phyloP scores from a whole-genome alignment of 495 filamentous ascomycete genomes.

The Xylaria palmicola region DNA sequence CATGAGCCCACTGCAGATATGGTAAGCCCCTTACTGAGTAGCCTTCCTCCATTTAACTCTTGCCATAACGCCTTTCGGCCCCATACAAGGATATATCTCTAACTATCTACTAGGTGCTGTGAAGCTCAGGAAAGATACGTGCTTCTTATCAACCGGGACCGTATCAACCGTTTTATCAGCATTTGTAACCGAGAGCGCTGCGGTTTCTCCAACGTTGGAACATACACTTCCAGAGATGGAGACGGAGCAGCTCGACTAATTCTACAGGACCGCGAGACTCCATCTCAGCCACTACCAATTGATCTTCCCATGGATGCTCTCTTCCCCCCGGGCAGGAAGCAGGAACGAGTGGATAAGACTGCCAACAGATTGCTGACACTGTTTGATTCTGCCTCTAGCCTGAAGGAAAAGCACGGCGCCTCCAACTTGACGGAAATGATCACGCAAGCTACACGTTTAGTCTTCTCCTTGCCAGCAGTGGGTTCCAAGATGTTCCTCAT shows the following conservation, averaged over 20 bases:
- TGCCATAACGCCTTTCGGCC: not conserved
- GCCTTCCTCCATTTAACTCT: not conserved
- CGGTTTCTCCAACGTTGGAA: slow-evolving; percentile 89
- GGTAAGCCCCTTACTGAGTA: slow-evolving; percentile 38
- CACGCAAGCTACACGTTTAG: slow-evolving; percentile 70
- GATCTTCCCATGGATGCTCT: slow-evolving; percentile 88
- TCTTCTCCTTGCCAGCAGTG: slow-evolving; percentile 82
- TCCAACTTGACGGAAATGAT: slow-evolving; percentile 62
- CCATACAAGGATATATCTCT: not conserved
- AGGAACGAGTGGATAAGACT: slow-evolving; percentile 76
- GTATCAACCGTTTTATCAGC: slow-evolving; percentile 76
- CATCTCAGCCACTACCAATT: slow-evolving; percentile 68
- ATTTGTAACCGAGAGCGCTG: slow-evolving; percentile 87
- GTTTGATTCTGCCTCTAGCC: slow-evolving; percentile 61
- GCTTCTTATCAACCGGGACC: slow-evolving; percentile 72
- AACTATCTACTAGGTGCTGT: slow-evolving; percentile 55
- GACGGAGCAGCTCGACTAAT: slow-evolving; percentile 67
- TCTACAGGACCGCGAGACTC: slow-evolving; percentile 77
- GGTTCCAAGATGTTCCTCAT: slow-evolving; percentile 97
- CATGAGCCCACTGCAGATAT: slow-evolving; percentile 94
- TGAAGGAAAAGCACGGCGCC: slow-evolving; percentile 50
- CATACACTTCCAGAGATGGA: slow-evolving; percentile 63
- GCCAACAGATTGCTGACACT: slow-evolving; percentile 64
- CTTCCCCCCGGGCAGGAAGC: slow-evolving; percentile 86
- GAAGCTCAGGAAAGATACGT: slow-evolving; percentile 97